Evolutionary conservation across 1,139 yeast species (phyloP), one percentile per base, ranked within the genome.

Genomic region (Geotrichum bryndzae): DNA sequence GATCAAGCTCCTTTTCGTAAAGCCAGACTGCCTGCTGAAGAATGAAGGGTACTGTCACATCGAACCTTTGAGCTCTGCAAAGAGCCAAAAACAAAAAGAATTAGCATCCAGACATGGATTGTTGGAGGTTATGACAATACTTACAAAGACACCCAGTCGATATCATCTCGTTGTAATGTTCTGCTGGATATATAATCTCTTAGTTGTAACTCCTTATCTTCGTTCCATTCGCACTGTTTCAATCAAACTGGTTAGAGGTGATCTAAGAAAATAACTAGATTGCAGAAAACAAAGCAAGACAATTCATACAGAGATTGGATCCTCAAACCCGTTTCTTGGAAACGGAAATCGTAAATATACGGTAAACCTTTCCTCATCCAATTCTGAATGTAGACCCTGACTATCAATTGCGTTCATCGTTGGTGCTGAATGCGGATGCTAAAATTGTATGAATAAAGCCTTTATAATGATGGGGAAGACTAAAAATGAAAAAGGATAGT

Each of bases 1-100:
- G 76, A 55, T 77, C 77, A 54, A 79, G 69, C 66, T 79, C 82
- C 60, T 73, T 74, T 64, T 79, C 82, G 61, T 79, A 79, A 3
- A 79, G 70, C 81, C 82, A 78, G 5, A 78, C 79, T 0, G 81
- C 80, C 63, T 79, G 81, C 64, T 79, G 81, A 29, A 79, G 74
- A 2, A 79, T 69, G 61, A 78, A 79, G 7, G 77, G 74, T 6
- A 73, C 73, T 2, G 80, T 72, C 1, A 77, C 82, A 11, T 71
- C 68, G 60, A 79, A 78, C 61, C 70, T 63, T 15, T 61, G 52
- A 3, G 76, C 77, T 50, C 67, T 64, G 35, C 35, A n/a, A 18
- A 38, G 48, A 54, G 41, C 2, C 5, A 29, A 31, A 31, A 53
- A 53, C 5, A 29, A 31, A 31, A 53, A 53, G 35, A 54, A 48